Evolutionary conservation across 495 filamentous ascomycete species (phyloP).

Genomic region (Baudoinia panamericana): DNA sequence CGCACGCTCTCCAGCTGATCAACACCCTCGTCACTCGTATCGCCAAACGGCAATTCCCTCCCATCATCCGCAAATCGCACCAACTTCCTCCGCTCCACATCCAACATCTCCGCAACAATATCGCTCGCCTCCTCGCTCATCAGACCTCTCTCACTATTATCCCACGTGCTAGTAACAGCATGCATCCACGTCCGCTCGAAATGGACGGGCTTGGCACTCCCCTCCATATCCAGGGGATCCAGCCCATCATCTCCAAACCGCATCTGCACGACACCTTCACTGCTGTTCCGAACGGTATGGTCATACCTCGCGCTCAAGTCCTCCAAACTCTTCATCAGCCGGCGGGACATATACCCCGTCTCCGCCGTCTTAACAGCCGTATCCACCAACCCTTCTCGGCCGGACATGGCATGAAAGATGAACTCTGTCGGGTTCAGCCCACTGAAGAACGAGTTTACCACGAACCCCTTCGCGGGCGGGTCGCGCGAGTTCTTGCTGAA

Average conservation of each 20-base stretch:
- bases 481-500: slow-evolving; percentile 86
- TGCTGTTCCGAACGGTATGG: slow-evolving; percentile 82
- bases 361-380: slow-evolving; percentile 99
- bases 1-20: slow-evolving; percentile 79
- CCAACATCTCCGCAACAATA: slow-evolving; percentile 50
- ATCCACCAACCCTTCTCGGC: slow-evolving; percentile 96
- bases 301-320: slow-evolving; percentile 88
- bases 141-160: slow-evolving; percentile 57
- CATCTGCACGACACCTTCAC: slow-evolving; percentile 79
- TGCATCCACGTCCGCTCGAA: slow-evolving; percentile 89
- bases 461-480: slow-evolving; percentile 90
- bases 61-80: slow-evolving; percentile 4
- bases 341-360: slow-evolving; percentile 97
- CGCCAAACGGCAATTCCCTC: slow-evolving; percentile 20
- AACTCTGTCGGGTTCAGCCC: slow-evolving; percentile 86
- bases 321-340: slow-evolving; percentile 94
- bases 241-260: slow-evolving; percentile 91
- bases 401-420: slow-evolving; percentile 95
- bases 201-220: slow-evolving; percentile 78
- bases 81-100: slow-evolving; percentile 40
- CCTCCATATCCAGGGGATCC: slow-evolving; percentile 96
- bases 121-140: slow-evolving; percentile 59
- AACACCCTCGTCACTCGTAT: slow-evolving; percentile 33
- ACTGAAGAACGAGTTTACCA: slow-evolving; percentile 91
- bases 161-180: slow-evolving; percentile 61